Evolutionary conservation across 257 asterid genomes (phyloP).

Genomic region (Paraleonurus japonicus): DNA sequence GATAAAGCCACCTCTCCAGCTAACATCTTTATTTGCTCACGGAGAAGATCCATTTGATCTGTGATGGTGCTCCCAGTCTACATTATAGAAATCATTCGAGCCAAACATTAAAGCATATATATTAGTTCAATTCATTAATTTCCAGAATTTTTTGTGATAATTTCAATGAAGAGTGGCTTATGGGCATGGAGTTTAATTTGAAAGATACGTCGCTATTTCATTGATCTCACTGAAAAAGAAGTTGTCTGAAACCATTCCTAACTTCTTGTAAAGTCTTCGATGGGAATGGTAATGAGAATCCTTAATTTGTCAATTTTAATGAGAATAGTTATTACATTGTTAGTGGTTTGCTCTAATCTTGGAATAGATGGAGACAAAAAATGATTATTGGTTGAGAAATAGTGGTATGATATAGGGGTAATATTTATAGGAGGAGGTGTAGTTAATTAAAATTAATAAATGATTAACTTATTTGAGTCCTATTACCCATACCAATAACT

Average conservation of each 20-base stretch:
- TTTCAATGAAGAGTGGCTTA: not conserved
- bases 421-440: too few species aligned
- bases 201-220: slow-evolving; percentile 1
- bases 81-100: slow-evolving; percentile 25
- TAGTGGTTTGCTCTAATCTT: too few species aligned
- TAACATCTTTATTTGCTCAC: slow-evolving; percentile 80
- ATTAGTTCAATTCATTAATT: not conserved
- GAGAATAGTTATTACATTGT: too few species aligned
- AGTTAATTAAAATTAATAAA: too few species aligned
- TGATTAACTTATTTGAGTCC: not conserved
- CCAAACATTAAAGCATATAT: slow-evolving; percentile 3
- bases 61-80: slow-evolving; percentile 78
- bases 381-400: not conserved
- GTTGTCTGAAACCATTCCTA: not conserved
- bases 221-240: too few species aligned
- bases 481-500: not conserved
- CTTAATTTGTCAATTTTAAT: too few species aligned
- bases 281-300: too few species aligned
- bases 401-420: not conserved
- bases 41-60: slow-evolving; percentile 83
- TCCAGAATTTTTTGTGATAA: not conserved
- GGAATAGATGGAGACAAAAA: too few species aligned
- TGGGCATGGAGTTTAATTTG: not conserved
- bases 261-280: too few species aligned
- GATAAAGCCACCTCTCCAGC: slow-evolving; percentile 84